Evolutionary conservation across 176 grass and related monocot species (phyloP).

Genomic region (Oryza glaberrima): DNA sequence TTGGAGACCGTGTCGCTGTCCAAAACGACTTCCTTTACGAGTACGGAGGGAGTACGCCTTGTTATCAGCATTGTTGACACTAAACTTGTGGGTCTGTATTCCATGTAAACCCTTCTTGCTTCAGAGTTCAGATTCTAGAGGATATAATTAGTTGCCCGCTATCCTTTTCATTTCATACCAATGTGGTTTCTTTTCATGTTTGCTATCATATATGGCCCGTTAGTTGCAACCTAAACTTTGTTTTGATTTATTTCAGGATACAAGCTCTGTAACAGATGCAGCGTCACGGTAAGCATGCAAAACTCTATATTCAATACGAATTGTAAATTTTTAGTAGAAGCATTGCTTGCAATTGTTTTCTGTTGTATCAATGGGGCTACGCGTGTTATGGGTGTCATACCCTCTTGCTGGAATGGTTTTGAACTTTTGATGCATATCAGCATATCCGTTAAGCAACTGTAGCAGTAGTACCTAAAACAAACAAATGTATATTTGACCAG

Average conservation of each 20-base stretch:
- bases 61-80: not conserved
- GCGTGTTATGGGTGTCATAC: not conserved
- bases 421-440: conserved; percentile 6
- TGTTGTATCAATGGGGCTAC: not conserved
- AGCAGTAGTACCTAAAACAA: not conserved
- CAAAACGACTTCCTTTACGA: too few species aligned
- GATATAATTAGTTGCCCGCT: not conserved
- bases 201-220: not conserved
- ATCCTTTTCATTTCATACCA: not conserved
- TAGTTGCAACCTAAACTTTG: conserved; percentile 43
- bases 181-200: conserved; percentile 6
- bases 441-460: not conserved
- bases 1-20: too few species aligned
- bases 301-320: not conserved
- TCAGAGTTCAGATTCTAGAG: not conserved
- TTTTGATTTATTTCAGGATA: conserved; percentile 55
- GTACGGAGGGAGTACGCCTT: not conserved
- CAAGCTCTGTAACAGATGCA: conserved; percentile 44
- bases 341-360: not conserved
- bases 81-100: not conserved
- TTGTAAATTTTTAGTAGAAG: conserved; percentile 31
- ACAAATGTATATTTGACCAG: not conserved
- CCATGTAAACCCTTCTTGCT: conserved; percentile 3
- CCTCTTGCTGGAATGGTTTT: not conserved
- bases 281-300: conserved; percentile 55